Evolutionary conservation across 257 asterid species (phyloP), one percentile per base, ranked within the genome.

Genomic region (Primulina huaijiensis): DNA sequence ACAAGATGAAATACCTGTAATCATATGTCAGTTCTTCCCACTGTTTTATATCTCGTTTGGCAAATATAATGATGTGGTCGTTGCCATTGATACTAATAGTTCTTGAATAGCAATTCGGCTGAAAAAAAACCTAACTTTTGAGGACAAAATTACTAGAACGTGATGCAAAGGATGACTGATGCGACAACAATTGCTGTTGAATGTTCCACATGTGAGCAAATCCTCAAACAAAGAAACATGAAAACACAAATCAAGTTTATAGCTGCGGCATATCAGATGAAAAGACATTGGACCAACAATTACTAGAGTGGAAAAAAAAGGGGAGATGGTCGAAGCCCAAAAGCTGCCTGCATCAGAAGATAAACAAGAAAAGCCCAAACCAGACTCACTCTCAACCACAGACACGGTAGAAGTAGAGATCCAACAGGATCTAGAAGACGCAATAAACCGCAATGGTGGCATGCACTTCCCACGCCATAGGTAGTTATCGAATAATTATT

Each of bases 101-200:
- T 70, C 99, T 85, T 2, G 99, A 94, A 75, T 94, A 91, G 82
- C 99, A 94, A 80, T 94, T 94, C 46, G 99, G 96, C 99, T 94
- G 97, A 73, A 75, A 78, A 52, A 65, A 63, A 76, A 27, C 60
- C 35, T 38, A 73, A n/a, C 59, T 3, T 69, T 61, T 37, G 67
- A 65, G 43, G 69, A 58, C 29, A 35, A 38, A 19, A 50, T 59
- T 25, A 63, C 12, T 61, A 33, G 35, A n/a, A 40, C 43, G 29
- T 7, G 43, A 58, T 73, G 10, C 23, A 38, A 43, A 67, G 34
- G 57, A 30, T 19, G 43, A 74, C 61, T 34, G 72, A 8, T 53
- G 46, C 10, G 7, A 43, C 21, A 35, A 16, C 63, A 29, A 20
- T 19, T 30, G 65, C 40, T 14, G 33, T 52, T 30, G 58, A 27